Evolutionary conservation across 805 yeast genomes (phyloP).

Genomic region (Sugiyamaella valdiviana): DNA sequence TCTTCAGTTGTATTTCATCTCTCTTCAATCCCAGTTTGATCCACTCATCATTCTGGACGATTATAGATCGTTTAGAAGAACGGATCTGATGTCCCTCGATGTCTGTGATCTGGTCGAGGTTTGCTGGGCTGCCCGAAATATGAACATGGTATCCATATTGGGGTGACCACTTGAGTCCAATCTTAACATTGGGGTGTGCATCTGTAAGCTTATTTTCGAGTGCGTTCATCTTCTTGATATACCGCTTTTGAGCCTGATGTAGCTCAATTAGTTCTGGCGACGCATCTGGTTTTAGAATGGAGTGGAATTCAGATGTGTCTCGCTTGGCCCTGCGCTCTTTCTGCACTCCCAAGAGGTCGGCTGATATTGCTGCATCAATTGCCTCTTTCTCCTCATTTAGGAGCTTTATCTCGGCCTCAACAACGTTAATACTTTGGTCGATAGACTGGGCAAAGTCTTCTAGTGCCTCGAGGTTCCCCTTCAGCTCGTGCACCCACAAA

Average conservation of each 20-base stretch:
- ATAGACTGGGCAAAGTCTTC: constrained; percentile 39
- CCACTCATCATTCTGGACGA: constrained; percentile 48
- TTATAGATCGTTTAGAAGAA: constrained; percentile 40
- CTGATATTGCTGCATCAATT: constrained; percentile 8
- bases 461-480: constrained; percentile 22
- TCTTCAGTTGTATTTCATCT: constrained; percentile 41
- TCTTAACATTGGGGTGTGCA: constrained; percentile 16
- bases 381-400: constrained; percentile 2
- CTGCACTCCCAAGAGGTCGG: constrained; percentile 4
- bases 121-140: constrained; percentile 25
- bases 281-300: constrained; percentile 19
- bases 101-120: not conserved
- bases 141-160: constrained; percentile 44
- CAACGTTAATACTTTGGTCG: constrained; percentile 37
- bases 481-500: constrained; percentile 13
- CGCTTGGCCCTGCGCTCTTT: constrained; percentile 4
- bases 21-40: constrained; percentile 44
- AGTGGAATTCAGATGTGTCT: constrained; percentile 11
- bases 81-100: constrained; percentile 29
- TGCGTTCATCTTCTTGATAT: constrained; percentile 12
- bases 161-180: constrained; percentile 38
- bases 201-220: constrained; percentile 18
- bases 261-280: constrained; percentile 18
- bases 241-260: constrained; percentile 18
- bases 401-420: constrained; percentile 8